phyloP scores from a whole-genome alignment of 2,329 filamentous ascomycete species.

The Calonectria honghensis region DNA sequence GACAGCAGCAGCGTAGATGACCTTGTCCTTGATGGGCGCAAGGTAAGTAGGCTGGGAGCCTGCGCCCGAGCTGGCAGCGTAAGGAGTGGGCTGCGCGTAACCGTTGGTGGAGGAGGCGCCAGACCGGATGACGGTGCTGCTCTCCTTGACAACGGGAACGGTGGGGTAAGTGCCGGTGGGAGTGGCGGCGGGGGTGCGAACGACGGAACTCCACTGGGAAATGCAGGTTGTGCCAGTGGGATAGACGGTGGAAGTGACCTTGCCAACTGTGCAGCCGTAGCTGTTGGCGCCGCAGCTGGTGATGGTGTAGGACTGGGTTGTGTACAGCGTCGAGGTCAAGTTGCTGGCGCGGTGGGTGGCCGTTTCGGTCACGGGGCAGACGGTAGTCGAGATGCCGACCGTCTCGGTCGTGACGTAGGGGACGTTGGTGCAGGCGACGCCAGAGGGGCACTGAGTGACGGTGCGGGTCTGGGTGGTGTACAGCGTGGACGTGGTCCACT shows the following conservation, averaged over 20 bases:
- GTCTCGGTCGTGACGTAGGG: constrained; percentile 56
- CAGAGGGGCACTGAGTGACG: constrained; percentile 49
- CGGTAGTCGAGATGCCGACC: constrained; percentile 40
- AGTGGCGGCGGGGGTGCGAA: background rate
- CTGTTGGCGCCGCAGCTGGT: constrained; percentile 54
- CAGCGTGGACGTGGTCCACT: constrained; percentile 43
- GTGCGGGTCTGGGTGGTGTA: constrained; percentile 49
- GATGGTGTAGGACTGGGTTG: constrained; percentile 57
- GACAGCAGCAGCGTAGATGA: constrained; percentile 27
- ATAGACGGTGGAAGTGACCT: constrained; percentile 52
- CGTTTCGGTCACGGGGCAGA: constrained; percentile 34
- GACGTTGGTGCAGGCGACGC: constrained; percentile 18
- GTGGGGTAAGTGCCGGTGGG: background rate
- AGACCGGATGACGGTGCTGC: background rate
- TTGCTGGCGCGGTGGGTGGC: constrained; percentile 14
- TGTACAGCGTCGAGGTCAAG: constrained; percentile 47
- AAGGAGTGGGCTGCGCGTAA: constrained; percentile 33
- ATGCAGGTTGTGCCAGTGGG: constrained; percentile 58
- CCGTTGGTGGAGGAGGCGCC: background rate
- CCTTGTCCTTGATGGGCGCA: constrained; percentile 13
- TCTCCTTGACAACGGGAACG: background rate
- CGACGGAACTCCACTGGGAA: constrained; percentile 44
- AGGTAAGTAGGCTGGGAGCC: constrained; percentile 29
- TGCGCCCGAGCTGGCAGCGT: background rate
- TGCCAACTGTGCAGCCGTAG: constrained; percentile 55